phyloP scores from a whole-genome alignment of 2,329 filamentous ascomycete species.

The Neurospora crassa region DNA sequence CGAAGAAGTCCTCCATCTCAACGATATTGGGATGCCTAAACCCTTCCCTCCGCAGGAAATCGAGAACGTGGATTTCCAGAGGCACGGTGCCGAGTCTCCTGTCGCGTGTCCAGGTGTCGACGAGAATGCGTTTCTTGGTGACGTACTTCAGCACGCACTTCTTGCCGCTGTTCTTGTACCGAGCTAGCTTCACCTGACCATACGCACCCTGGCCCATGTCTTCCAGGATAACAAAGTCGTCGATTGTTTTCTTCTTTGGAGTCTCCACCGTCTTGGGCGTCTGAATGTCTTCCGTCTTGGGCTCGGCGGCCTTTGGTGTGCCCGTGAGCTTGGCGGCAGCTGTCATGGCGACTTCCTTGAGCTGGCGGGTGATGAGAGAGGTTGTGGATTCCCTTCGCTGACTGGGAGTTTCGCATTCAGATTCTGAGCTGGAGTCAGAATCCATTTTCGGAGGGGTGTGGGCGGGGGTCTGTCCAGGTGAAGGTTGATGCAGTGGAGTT shows the following conservation, averaged over 20 bases:
- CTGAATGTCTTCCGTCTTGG: conserved; percentile 25
- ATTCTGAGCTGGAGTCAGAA: conserved; percentile 40
- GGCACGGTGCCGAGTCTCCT: conserved; percentile 88
- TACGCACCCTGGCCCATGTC: conserved; percentile 99
- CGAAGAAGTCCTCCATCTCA: conserved; percentile 65
- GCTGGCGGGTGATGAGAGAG: conserved; percentile 42
- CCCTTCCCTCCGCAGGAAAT: conserved; percentile 74
- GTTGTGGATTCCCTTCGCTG: conserved; percentile 25
- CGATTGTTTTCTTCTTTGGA: conserved; percentile 67
- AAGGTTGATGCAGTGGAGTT: conserved; percentile 70
- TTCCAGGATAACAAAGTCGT: conserved; percentile 85
- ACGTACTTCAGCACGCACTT: conserved; percentile 97
- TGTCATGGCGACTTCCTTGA: conserved; percentile 46
- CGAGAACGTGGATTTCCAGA: conserved; percentile 90
- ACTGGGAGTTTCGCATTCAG: conserved; percentile 26
- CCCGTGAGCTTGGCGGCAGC: conserved; percentile 45
- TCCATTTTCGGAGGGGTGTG: conserved; percentile 47
- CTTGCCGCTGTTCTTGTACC: conserved; percentile 69
- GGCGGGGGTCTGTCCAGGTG: conserved; percentile 59
- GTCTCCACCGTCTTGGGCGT: conserved; percentile 26
- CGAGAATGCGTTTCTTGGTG: conserved; percentile 89
- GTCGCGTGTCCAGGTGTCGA: conserved; percentile 97
- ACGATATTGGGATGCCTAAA: conserved; percentile 60
- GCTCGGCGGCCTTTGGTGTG: conserved; percentile 14
- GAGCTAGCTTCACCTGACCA: conserved; percentile 89